Evolutionary conservation across 2,329 filamentous ascomycete species (phyloP), one percentile per base, ranked within the genome.

Genomic region (Pyrenochaeta sp.): DNA sequence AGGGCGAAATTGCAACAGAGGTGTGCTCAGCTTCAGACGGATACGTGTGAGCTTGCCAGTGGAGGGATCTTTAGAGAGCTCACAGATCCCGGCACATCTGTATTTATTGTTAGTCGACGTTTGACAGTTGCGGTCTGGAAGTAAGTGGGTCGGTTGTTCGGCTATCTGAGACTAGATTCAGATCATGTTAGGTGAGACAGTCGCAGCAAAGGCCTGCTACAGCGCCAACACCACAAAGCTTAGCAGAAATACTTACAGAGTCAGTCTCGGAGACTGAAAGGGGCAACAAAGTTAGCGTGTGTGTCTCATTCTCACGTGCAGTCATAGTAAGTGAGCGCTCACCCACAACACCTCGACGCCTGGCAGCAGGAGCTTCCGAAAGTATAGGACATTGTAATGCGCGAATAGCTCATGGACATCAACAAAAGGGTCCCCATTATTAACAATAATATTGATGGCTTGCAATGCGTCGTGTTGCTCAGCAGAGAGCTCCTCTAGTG

Each of bases 81-180:
- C 78, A 58, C 78, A 80, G 50, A 78, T 78, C 37, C 77, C 78
- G 49, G 78, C 78, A 58, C 78, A 79, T 36, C 74, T 73, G 33
- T 21, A 39, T 54, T 42, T 49, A 54, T 47, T 51, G 55, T 67
- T 54, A 67, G 62, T 51, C 31, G 30, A 12, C 33, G 52, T 58
- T 55, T 57, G 54, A 41, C 29, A 49, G 30, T 51, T 15, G 47
- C 42, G 37, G 35, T 52, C 33, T 54, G 44, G 45, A 53, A 51
- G 55, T 31, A 35, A 20, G 59, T 56, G 63, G 61, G 52, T 39
- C 54, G 44, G 23, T 15, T 44, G 45, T 40, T 27, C 44, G 44
- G 45, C 37, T 51, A 51, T 45, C 39, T 56, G 54, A 54, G 37
- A 49, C 49, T 41, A 52, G 30, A 53, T 39, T 30, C 36, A 46